Percentiles rank a stretch among this genome's conserved stretches.
phyloP scores from a whole-genome alignment of 2,329 filamentous ascomycete species.

The Colletotrichum magnum region DNA sequence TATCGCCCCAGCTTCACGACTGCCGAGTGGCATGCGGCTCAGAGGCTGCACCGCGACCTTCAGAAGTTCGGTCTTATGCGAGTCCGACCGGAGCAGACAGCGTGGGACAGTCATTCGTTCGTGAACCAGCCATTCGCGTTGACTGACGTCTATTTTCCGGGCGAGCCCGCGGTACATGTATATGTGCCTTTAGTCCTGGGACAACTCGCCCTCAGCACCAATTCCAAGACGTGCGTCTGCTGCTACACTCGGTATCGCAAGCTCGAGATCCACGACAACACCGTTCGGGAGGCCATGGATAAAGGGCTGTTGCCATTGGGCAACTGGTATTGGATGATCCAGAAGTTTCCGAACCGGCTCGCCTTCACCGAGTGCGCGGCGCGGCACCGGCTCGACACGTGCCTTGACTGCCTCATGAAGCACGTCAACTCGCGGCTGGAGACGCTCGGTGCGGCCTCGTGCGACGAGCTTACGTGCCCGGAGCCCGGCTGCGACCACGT shows the following conservation, averaged over 20 bases:
- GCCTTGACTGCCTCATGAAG: slow-evolving; percentile 38
- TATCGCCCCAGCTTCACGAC: too few species aligned
- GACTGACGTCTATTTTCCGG: too few species aligned
- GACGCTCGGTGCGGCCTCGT: slow-evolving; percentile 21
- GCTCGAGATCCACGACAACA: slow-evolving; percentile 8
- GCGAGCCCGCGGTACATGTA: too few species aligned
- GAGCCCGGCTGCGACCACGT: slow-evolving; percentile 32
- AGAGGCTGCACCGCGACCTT: too few species aligned
- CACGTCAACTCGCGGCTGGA: slow-evolving; percentile 39
- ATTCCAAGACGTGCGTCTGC: slow-evolving; percentile 29
- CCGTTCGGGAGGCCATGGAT: slow-evolving; percentile 2
- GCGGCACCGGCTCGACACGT: slow-evolving; percentile 38
- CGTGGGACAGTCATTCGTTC: too few species aligned
- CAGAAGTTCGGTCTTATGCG: too few species aligned
- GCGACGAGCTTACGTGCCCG: slow-evolving; percentile 37
- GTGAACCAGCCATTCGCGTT: too few species aligned
- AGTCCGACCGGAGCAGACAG: too few species aligned
- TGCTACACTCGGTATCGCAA: slow-evolving; percentile 39
- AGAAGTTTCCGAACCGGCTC: slow-evolving; percentile 32
- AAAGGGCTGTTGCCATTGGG: slow-evolving; percentile 13
- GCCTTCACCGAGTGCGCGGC: slow-evolving; percentile 34
- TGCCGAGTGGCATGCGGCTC: too few species aligned
- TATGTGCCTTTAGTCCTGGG: too few species aligned
- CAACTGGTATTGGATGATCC: slow-evolving; percentile 22
- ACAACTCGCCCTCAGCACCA: too few species aligned